Evolutionary conservation across 1,139 yeast genomes (phyloP), one percentile per base, ranked within the genome.

Genomic region (Suhomyces coccinellae): DNA sequence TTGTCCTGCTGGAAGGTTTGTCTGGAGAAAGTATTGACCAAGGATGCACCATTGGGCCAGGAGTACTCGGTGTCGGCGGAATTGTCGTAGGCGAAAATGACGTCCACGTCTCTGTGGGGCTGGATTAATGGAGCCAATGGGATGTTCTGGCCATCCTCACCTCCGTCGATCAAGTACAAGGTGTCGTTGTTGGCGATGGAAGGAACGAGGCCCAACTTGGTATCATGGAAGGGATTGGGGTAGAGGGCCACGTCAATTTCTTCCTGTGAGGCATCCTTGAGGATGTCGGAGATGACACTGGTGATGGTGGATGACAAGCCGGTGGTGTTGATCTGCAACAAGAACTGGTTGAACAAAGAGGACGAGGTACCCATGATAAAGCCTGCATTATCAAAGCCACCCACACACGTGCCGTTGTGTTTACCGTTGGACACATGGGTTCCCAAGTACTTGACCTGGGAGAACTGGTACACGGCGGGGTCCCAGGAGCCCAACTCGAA

Each of bases 401-500:
- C 64, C 3, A 64, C 54, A 51, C 78, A 73, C 4, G 52, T 45
- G 1, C 53, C 56, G 33, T 55, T 58, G 9, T 55, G 57, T 20
- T 64, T 53, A 42, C 96, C 96, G 52, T 80, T 73, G 17, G 69
- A 60, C 27, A 82, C 74, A n/a, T 75, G 65, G 1, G 95, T 78
- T 33, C 97, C 97, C 49, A 88, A 63, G 60, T 87, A 89, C 61
- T 82, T 79, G 22, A 83, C 69, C 48, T 84, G 83, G 20, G 84
- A 73, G 67, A 90, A 89, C 20, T 84, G 76, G 49, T 78, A 73
- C 40, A 88, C 65, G 0, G 87, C 74, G 32, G 89, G 86, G 61
- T 90, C 97, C 95, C 95, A 89, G 28, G 95, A 83, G 7, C 97
- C 97, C 64, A 89, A 62, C 66, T 90, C 97, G 56, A 69, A 87